Conservation (phyloP, 306 rosid species). For the Styphnolobium japonicum region DNA sequence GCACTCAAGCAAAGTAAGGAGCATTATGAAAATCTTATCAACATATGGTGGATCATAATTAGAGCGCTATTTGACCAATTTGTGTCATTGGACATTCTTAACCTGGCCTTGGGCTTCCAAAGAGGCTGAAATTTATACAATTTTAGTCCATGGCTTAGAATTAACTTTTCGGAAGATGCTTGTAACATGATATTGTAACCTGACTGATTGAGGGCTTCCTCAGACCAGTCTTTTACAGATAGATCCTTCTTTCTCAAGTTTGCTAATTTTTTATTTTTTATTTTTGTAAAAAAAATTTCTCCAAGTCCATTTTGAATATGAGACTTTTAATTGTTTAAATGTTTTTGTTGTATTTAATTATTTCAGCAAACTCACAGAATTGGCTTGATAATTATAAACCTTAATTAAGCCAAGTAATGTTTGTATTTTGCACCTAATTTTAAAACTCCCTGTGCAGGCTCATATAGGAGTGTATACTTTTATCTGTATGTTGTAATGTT, state of each 20-base stretch:
- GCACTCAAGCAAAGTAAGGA: neutral
- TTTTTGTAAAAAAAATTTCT: too few species aligned
- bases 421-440: neutral
- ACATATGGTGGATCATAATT: neutral
- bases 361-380: neutral
- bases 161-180: neutral
- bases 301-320: neutral
- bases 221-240: neutral
- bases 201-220: neutral
- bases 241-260: neutral
- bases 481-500: neutral
- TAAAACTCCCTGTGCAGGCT: neutral
- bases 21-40: neutral
- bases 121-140: neutral
- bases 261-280: neutral
- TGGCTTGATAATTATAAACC: neutral
- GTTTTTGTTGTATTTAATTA: neutral
- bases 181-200: neutral
- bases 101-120: neutral
- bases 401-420: neutral
- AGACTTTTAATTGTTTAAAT: neutral
- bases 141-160: neutral
- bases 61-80: neutral
- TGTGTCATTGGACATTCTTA: neutral
- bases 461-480: neutral